Percentiles rank a stretch among this genome's conserved stretches.
These are phyloP conservation scores for Taiozyma sp. DNA, from an alignment of 1,139 yeast species.

Conservation along the genomic window DNA sequence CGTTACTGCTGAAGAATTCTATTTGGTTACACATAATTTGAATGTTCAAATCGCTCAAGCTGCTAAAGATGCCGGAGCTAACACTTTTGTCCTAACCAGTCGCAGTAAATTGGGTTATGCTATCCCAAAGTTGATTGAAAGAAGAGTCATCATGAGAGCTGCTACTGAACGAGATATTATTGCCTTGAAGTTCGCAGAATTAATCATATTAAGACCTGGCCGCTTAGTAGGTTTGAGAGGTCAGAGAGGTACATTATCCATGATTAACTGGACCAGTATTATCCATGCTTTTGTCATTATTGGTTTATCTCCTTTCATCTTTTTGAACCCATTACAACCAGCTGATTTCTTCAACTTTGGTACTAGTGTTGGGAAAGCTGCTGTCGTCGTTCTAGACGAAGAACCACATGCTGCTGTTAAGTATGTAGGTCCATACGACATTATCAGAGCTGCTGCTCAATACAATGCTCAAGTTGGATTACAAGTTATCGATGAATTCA, in stretches of 20 bases:
- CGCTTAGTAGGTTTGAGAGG: constrained; percentile 14
- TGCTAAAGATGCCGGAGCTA: constrained; percentile 8
- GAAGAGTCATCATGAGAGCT: constrained; percentile 8
- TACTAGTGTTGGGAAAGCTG: constrained; percentile 13
- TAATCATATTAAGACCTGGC: constrained; percentile 14
- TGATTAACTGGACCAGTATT: constrained; percentile 6
- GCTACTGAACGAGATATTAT: constrained; percentile 10
- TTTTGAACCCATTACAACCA: constrained; percentile 2
- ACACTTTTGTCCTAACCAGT: constrained; percentile 9
- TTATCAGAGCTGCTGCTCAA: constrained; percentile 5
- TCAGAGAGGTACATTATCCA: constrained; percentile 7
- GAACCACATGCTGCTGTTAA: constrained; percentile 2
- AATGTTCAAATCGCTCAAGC: constrained; percentile 10
- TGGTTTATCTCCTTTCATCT: constrained; percentile 4
- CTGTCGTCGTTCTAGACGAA: constrained; percentile 3
- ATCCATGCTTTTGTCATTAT: constrained; percentile 1
- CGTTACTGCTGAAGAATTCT: constrained; percentile 4
- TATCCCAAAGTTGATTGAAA: constrained; percentile 5
- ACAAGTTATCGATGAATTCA: not conserved
- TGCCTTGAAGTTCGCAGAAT: constrained; percentile 5
- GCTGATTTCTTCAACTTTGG: constrained; percentile 8
- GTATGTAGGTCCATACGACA: constrained; percentile 2
- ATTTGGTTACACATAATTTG: constrained; percentile 9
- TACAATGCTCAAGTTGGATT: not conserved
- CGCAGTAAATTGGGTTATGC: constrained; percentile 4